Percentiles rank a stretch among this genome's conserved stretches.
Conservation (phyloP, 2,329 filamentous ascomycete species). For the Alternaria gansuensis region DNA sequence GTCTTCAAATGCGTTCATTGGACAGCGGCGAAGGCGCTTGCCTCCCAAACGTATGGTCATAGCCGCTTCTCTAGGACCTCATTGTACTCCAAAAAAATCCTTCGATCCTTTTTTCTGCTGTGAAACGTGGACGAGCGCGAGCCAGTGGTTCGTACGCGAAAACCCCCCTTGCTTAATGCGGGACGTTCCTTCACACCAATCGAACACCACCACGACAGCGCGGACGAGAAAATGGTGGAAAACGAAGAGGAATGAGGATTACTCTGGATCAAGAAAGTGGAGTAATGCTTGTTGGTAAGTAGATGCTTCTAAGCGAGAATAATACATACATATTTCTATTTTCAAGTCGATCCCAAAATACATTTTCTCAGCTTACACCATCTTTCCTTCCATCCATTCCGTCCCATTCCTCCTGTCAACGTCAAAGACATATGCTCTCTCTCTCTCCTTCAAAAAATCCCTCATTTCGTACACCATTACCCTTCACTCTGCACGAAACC, state of each 20-base stretch:
- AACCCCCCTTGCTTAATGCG: conserved; percentile 1
- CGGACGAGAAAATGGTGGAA: not conserved
- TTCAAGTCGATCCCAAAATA: not conserved
- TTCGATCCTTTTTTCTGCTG: not conserved
- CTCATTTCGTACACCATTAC: too few relatives aligned
- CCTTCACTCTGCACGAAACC: too few relatives aligned
- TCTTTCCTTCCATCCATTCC: not conserved
- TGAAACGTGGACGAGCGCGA: not conserved
- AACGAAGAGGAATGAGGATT: not conserved
- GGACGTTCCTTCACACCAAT: not conserved
- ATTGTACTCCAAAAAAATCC: not conserved
- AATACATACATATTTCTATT: not conserved
- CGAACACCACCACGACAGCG: not conserved
- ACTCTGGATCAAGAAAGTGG: too few relatives aligned
- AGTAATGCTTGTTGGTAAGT: not conserved
- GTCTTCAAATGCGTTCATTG: not conserved
- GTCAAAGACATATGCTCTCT: not conserved
- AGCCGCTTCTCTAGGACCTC: not conserved
- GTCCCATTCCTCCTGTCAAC: not conserved
- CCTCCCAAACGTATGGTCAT: too few relatives aligned
- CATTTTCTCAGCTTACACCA: not conserved
- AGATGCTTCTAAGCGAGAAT: not conserved
- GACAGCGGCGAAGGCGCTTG: not conserved
- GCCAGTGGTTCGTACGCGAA: not conserved
- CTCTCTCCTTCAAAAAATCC: too few relatives aligned